These are phyloP conservation scores for Kazachstania bromeliacearum DNA, from an alignment of 805 yeast species.

Conservation along the genomic window DNA sequence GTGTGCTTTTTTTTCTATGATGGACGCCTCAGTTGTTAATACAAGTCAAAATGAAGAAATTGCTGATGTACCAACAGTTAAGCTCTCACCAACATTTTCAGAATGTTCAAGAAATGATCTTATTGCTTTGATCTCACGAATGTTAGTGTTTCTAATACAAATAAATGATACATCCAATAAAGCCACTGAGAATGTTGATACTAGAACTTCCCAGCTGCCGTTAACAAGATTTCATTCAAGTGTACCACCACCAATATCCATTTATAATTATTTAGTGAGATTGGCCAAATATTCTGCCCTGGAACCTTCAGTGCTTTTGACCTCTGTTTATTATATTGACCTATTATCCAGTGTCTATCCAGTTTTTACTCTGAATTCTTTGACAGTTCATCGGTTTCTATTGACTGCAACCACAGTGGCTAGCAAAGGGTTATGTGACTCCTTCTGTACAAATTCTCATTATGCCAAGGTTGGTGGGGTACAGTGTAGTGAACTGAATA, in stretches of 20 bases:
- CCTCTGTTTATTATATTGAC: constrained; percentile 87
- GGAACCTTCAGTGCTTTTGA: constrained; percentile 71
- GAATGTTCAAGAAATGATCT: constrained; percentile 63
- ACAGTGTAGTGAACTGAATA: constrained; percentile 69
- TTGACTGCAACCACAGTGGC: constrained; percentile 87
- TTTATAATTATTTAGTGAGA: constrained; percentile 65
- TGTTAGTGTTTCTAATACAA: constrained; percentile 65
- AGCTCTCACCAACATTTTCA: constrained; percentile 38
- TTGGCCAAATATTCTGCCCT: constrained; percentile 75
- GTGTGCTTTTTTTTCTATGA: too few relatives aligned
- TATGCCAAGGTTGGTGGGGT: constrained; percentile 96
- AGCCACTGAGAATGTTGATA: constrained; percentile 15
- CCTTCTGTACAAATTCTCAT: constrained; percentile 86
- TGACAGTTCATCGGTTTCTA: constrained; percentile 88
- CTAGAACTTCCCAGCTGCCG: constrained; percentile 1
- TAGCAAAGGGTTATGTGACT: constrained; percentile 84
- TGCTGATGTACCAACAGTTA: constrained; percentile 13
- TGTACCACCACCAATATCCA: constrained; percentile 81
- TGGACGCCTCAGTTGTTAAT: too few relatives aligned
- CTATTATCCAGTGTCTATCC: constrained; percentile 69
- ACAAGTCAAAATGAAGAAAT: background rate
- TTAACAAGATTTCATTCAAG: constrained; percentile 89
- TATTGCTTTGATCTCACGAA: constrained; percentile 62
- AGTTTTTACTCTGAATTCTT: constrained; percentile 72
- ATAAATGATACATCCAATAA: constrained; percentile 50